Evolutionary conservation across 805 yeast species (phyloP), one percentile per base, ranked within the genome.

Genomic region (Tetrapisispora nanseiensis): DNA sequence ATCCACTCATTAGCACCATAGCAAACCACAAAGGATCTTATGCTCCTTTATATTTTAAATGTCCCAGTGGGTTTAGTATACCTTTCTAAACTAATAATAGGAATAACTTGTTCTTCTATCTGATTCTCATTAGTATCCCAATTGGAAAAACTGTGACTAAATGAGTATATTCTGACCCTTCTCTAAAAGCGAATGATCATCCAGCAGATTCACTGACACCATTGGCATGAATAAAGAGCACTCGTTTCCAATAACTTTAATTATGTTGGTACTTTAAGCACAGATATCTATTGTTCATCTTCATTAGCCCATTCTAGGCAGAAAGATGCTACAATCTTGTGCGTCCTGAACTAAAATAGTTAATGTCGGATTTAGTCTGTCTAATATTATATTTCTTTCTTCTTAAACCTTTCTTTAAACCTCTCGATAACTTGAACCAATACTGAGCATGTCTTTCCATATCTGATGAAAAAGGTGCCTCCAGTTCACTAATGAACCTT

Each of bases 21-120:
- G 28, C 78, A 60, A 46, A 79, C 84, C 3, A 70, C 70, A 55
- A 82, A 81, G 0, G 82, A 76, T 0, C 87, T 87, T 0, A 82
- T 76, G 4, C 76, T 69, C 76, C 80, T 78, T 0, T 80, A 70
- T 79, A 80, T 37, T 72, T 38, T 70, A 56, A 11, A 21, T 28
- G 6, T 10, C 30, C 30, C 30, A 28, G 9, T 8, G 6, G 8
- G 10, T 24, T 8, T 28, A 6, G n/a, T 15, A 28, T 8, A 28
- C 13, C 13, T 9, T 10, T 6, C 30, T 13, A 61, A 49, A 11
- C 47, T 48, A 13, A 61, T 52, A 21, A 76, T 78, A 0, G 82
- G 82, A 3, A 77, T 51, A 11, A 52, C 56, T 2, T 74, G 64
- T 16, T 72, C 71, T 37, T 78, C 53, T 2, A 69, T 46, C 47